These are phyloP conservation scores for Fusarium virguliforme DNA, from an alignment of 2,329 filamentous ascomycete genomes.

Conservation along the genomic window DNA sequence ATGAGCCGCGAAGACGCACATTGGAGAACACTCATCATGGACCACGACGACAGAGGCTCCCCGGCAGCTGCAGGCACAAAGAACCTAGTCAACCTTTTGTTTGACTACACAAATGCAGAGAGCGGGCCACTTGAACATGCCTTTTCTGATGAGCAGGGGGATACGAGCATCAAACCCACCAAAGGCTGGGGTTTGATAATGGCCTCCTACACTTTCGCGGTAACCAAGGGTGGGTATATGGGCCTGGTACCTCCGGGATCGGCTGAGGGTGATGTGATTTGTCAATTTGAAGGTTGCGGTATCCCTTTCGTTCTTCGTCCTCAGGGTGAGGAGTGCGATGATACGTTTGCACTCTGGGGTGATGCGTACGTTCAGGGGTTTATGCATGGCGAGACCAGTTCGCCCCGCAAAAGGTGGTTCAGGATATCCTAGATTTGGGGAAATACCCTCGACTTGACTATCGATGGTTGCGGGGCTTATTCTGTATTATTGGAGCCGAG, in stretches of 20 bases:
- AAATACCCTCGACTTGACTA: background rate
- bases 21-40: constrained; percentile 1
- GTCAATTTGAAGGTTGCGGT: background rate
- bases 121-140: background rate
- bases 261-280: background rate
- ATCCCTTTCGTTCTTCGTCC: background rate
- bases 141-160: background rate
- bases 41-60: constrained; percentile 1
- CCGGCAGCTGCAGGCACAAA: constrained; percentile 5
- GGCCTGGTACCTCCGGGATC: background rate
- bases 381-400: constrained; percentile 2
- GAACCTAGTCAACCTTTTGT: background rate
- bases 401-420: background rate
- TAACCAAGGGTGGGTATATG: constrained; percentile 1
- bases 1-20: background rate
- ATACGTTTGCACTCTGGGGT: background rate
- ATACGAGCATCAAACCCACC: background rate
- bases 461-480: too few relatives aligned
- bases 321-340: background rate
- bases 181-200: constrained; percentile 1
- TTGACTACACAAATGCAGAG: background rate
- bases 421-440: background rate
- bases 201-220: constrained; percentile 4
- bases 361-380: constrained; percentile 6
- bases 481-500: too few relatives aligned